Evolutionary conservation across 108 stramenopile species (phyloP).

Genomic region (Stephanodiscus triporus): DNA sequence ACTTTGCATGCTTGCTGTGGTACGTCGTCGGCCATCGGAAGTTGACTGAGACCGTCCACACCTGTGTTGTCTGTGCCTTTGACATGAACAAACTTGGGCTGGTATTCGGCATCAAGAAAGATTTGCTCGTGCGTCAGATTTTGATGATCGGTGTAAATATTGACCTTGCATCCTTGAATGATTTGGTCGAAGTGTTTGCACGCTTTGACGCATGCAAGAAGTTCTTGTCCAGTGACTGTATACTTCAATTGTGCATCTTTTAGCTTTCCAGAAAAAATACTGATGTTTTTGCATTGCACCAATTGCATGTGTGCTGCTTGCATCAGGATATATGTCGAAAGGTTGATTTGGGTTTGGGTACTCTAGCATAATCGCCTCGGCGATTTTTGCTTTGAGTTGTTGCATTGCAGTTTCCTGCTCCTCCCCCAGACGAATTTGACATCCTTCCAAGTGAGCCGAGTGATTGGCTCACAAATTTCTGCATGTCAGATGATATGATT

Average conservation of each 20-base stretch:
- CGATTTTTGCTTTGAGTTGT: not conserved
- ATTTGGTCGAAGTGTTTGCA: conserved; percentile 17
- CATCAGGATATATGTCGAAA: conserved; percentile 11
- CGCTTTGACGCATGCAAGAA: conserved; percentile 36
- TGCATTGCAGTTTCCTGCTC: conserved; percentile 6
- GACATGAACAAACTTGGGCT: conserved; percentile 1
- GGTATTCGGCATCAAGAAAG: conserved; percentile 5
- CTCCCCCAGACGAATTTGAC: conserved; percentile 3
- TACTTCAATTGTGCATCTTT: conserved; percentile 45
- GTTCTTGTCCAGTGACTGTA: conserved; percentile 50
- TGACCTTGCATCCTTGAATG: conserved; percentile 16
- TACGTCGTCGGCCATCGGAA: conserved; percentile 7
- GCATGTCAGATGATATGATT: conserved; percentile 34
- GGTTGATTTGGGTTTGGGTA: conserved; percentile 37
- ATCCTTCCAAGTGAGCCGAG: conserved; percentile 23
- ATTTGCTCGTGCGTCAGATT: not conserved
- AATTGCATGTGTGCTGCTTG: conserved; percentile 36
- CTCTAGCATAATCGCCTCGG: conserved; percentile 6
- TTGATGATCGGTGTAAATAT: conserved; percentile 13
- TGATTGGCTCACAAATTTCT: conserved; percentile 29
- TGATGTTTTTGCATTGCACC: conserved; percentile 39
- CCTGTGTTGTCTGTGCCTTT: conserved; percentile 16
- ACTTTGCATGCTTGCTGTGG: too few species aligned
- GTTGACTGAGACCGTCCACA: conserved; percentile 12
- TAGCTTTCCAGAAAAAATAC: conserved; percentile 34